These are phyloP conservation scores for Lactifluus volemus DNA, from an alignment of 768 basidiomycete genomes.

Conservation along the genomic window DNA sequence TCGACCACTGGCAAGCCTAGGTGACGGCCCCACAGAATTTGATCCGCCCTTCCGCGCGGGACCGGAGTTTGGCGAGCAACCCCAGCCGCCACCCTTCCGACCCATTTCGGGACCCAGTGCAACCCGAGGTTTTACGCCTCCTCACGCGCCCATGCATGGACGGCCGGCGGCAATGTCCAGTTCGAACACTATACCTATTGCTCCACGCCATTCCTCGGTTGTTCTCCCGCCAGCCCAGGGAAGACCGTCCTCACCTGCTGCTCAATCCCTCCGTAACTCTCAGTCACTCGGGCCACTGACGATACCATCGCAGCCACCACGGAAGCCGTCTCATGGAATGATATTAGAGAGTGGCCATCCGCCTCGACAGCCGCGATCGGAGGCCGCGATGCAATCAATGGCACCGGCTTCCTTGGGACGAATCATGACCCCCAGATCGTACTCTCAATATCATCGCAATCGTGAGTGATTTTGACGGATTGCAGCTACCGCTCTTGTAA, in stretches of 20 bases:
- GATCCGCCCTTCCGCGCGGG: constrained; percentile 17
- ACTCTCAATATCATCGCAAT: constrained; percentile 5
- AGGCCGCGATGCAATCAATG: not conserved
- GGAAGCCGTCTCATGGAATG: not conserved
- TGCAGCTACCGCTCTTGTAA: not conserved
- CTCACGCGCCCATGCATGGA: not conserved
- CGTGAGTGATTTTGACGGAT: not conserved
- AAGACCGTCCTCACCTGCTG: constrained; percentile 2
- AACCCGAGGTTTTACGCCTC: not conserved
- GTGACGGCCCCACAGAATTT: constrained; percentile 3
- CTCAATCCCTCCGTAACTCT: not conserved
- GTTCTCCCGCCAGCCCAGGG: not conserved
- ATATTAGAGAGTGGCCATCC: not conserved
- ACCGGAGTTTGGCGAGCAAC: constrained; percentile 6
- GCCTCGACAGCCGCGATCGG: constrained; percentile 12
- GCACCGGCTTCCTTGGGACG: not conserved
- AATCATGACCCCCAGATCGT: not conserved
- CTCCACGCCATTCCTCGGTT: constrained; percentile 2
- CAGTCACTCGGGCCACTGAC: not conserved
- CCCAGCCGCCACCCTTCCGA: constrained; percentile 3
- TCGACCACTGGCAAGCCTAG: not conserved
- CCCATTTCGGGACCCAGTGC: not conserved
- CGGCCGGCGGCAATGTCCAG: not conserved
- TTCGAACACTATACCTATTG: constrained; percentile 3
- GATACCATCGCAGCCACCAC: not conserved